These are phyloP conservation scores for Murraya paniculata DNA, from an alignment of 345 rosid genomes.

Conservation along the genomic window DNA sequence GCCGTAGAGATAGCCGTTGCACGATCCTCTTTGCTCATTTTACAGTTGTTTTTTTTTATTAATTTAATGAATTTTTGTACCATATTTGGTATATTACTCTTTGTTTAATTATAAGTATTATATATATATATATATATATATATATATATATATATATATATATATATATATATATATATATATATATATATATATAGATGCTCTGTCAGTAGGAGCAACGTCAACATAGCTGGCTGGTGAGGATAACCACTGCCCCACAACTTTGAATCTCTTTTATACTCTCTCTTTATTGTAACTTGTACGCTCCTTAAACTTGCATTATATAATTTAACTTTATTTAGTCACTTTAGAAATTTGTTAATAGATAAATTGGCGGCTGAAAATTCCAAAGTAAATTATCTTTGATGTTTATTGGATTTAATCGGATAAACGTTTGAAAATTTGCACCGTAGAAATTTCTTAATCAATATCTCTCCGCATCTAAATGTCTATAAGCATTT, in stretches of 20 bases:
- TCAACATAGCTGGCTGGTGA: conserved; percentile 60
- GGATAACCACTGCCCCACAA: conserved; percentile 35
- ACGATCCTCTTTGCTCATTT: not conserved
- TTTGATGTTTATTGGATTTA: no score
- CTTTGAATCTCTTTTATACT: conserved; percentile 22
- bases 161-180: not conserved
- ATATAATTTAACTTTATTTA: no score
- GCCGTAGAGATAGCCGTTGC: conserved; percentile 19
- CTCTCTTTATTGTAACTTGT: not conserved
- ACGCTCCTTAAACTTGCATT: not conserved
- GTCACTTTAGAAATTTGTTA: no score
- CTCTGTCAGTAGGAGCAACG: conserved; percentile 37
- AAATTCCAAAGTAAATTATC: no score
- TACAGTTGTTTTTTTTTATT: not conserved
- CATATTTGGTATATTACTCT: not conserved
- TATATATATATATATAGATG: not conserved
- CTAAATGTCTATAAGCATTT: no score
- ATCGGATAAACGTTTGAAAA: no score
- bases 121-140: not conserved
- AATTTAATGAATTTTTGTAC: not conserved
- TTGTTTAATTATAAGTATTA: not conserved
- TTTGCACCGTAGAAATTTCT: no score
- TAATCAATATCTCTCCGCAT: no score
- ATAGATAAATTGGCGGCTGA: no score
- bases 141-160: not conserved